phyloP scores from a whole-genome alignment of 2,329 filamentous ascomycete species.

The Pseudocercospora vitis region DNA sequence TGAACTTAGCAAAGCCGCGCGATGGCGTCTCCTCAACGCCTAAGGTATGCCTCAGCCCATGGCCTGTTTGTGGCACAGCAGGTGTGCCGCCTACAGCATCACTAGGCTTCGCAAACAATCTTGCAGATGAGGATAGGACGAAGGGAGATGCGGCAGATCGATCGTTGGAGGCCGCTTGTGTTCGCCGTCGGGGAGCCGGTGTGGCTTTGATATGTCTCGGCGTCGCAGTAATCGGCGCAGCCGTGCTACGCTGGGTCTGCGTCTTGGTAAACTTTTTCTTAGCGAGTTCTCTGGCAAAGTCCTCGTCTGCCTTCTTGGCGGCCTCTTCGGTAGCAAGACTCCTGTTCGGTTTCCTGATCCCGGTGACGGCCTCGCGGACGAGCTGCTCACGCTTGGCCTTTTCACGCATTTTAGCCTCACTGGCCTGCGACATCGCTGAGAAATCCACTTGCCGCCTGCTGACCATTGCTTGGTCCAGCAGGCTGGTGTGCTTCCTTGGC shows the following conservation, averaged over 20 bases:
- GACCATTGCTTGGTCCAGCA: slow-evolving; percentile 29
- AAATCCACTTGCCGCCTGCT: slow-evolving; percentile 56
- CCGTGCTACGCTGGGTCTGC: slow-evolving; percentile 32
- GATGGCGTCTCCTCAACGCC: slow-evolving; percentile 47
- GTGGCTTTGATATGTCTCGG: slow-evolving; percentile 40
- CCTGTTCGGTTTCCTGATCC: slow-evolving; percentile 73
- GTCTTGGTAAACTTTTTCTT: slow-evolving; percentile 21
- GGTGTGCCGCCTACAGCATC: slow-evolving; percentile 24
- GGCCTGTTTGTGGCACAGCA: slow-evolving; percentile 35
- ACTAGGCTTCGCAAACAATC: slow-evolving; percentile 29
- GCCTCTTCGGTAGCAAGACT: slow-evolving; percentile 66
- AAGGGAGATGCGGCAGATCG: slow-evolving; percentile 35
- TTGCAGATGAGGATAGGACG: slow-evolving; percentile 44
- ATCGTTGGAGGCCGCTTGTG: slow-evolving; percentile 31
- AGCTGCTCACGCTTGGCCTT: slow-evolving; percentile 68
- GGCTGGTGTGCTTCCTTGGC: slow-evolving; percentile 42
- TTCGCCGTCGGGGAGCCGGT: slow-evolving; percentile 26
- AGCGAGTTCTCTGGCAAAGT: slow-evolving; percentile 41
- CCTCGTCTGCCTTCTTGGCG: slow-evolving; percentile 66
- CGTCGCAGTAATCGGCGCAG: slow-evolving; percentile 44
- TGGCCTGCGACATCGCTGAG: slow-evolving; percentile 53
- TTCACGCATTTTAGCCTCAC: slow-evolving; percentile 61
- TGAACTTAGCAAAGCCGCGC: slow-evolving; percentile 39
- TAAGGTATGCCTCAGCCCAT: slow-evolving; percentile 22
- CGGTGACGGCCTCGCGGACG: slow-evolving; percentile 67